Conservation (phyloP, 2,329 filamentous ascomycete genomes). For the Ascomycota sp. region DNA sequence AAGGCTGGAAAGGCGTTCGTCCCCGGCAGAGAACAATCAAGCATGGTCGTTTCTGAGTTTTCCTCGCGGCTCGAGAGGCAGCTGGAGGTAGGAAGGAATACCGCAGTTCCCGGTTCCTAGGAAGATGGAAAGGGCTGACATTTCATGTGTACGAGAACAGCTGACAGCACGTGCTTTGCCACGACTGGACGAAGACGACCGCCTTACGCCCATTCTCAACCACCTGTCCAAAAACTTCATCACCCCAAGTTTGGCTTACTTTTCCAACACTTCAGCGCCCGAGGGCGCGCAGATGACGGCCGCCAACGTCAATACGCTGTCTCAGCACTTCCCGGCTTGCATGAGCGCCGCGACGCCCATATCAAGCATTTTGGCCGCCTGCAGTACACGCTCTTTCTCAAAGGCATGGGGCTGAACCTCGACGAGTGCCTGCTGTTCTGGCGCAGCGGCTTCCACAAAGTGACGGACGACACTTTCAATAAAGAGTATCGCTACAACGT, state of each 20-base stretch:
- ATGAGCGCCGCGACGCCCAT: slow-evolving; percentile 82
- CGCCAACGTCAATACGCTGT: slow-evolving; percentile 58
- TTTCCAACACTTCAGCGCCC: slow-evolving; percentile 37
- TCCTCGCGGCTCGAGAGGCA: slow-evolving; percentile 58
- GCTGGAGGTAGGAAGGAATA: slow-evolving; percentile 42
- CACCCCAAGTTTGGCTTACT: slow-evolving; percentile 71
- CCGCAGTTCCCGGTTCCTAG: background rate
- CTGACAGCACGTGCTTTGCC: slow-evolving; percentile 80
- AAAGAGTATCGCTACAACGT: slow-evolving; percentile 97
- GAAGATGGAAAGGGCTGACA: background rate
- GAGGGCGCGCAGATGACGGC: slow-evolving; percentile 58
- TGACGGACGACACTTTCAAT: slow-evolving; percentile 88
- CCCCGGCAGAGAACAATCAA: slow-evolving; percentile 66
- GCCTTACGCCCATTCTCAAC: slow-evolving; percentile 46
- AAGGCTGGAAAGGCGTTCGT: slow-evolving; percentile 78
- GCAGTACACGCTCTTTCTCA: slow-evolving; percentile 91
- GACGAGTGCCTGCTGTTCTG: slow-evolving; percentile 87
- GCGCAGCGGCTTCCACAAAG: slow-evolving; percentile 65
- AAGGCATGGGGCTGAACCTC: slow-evolving; percentile 80
- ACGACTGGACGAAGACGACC: slow-evolving; percentile 87
- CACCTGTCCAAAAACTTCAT: slow-evolving; percentile 92
- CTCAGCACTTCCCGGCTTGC: slow-evolving; percentile 72
- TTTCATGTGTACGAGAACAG: slow-evolving; percentile 26
- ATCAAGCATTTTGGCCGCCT: slow-evolving; percentile 84
- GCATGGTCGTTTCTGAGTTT: slow-evolving; percentile 80